These are phyloP conservation scores for Xylariaceae sp. DNA, from an alignment of 2,329 filamentous ascomycete species.

Conservation along the genomic window DNA sequence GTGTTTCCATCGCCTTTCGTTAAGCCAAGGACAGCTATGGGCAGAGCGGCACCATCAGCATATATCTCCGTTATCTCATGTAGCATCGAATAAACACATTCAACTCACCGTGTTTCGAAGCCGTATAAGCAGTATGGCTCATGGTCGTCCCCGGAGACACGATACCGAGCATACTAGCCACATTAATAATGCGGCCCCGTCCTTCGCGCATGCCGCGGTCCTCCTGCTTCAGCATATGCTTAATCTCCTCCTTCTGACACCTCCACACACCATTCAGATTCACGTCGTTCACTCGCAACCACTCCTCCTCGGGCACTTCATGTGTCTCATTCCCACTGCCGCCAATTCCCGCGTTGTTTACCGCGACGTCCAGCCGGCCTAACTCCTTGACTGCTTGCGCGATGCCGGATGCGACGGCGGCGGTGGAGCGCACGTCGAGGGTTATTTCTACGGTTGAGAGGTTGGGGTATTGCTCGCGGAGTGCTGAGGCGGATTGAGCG, in stretches of 20 bases:
- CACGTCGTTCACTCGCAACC: conserved; percentile 48
- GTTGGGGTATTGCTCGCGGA: conserved; percentile 37
- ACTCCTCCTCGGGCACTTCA: conserved; percentile 45
- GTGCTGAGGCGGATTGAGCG: conserved; percentile 28
- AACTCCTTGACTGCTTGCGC: conserved; percentile 32
- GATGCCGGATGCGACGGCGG: conserved; percentile 43
- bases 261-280: conserved; percentile 58
- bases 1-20: conserved; percentile 52
- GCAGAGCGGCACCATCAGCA: background rate
- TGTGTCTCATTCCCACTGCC: conserved; percentile 46
- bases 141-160: conserved; percentile 38
- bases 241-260: conserved; percentile 52
- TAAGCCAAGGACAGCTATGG: conserved; percentile 46
- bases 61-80: no score
- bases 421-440: conserved; percentile 45
- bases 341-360: conserved; percentile 51
- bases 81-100: conserved; percentile 22
- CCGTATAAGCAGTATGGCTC: conserved; percentile 46
- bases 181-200: conserved; percentile 53
- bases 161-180: conserved; percentile 51
- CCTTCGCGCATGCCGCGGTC: conserved; percentile 38
- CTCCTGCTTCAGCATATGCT: conserved; percentile 50
- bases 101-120: conserved; percentile 41
- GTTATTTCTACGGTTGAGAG: conserved; percentile 40
- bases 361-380: conserved; percentile 52